phyloP scores from a whole-genome alignment of 805 yeast species.

The Lipomyces japonicus region DNA sequence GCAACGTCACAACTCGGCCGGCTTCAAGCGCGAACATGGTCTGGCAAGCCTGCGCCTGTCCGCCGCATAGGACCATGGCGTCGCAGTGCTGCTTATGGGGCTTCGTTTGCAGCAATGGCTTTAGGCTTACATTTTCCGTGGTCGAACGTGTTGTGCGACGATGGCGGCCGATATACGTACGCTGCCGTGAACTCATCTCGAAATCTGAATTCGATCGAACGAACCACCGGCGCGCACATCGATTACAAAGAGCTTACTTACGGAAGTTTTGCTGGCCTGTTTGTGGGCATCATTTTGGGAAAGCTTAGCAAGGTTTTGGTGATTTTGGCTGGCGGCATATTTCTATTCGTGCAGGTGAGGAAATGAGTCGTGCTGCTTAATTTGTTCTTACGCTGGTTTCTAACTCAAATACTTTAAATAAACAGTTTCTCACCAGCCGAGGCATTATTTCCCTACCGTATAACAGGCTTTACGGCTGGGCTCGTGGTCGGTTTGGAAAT shows the following conservation, averaged over 20 bases:
- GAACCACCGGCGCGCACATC: conserved; percentile 38
- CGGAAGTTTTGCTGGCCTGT: conserved; percentile 55
- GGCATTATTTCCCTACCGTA: conserved; percentile 45
- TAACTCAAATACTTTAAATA: neutral
- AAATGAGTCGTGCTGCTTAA: neutral
- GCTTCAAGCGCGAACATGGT: too few species aligned
- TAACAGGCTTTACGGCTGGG: conserved; percentile 35
- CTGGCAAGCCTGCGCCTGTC: too few species aligned
- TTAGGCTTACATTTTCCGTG: neutral
- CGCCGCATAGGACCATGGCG: too few species aligned
- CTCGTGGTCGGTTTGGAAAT: conserved; percentile 41
- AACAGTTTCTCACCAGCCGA: conserved; percentile 50
- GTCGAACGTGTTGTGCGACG: conserved; percentile 1
- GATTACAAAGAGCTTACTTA: conserved; percentile 54
- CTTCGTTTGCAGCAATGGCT: neutral
- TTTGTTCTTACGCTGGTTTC: neutral
- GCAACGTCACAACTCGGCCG: too few species aligned
- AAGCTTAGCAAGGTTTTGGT: conserved; percentile 53
- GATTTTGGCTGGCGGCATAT: conserved; percentile 44
- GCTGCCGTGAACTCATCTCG: too few species aligned
- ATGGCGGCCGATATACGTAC: conserved; percentile 5
- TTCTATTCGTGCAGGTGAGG: conserved; percentile 32
- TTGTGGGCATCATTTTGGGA: conserved; percentile 52
- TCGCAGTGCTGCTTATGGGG: too few species aligned
- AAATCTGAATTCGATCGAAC: neutral